These are phyloP conservation scores for Colletotrichum gloeosporioides DNA, from an alignment of 2,329 filamentous ascomycete genomes.

Conservation along the genomic window DNA sequence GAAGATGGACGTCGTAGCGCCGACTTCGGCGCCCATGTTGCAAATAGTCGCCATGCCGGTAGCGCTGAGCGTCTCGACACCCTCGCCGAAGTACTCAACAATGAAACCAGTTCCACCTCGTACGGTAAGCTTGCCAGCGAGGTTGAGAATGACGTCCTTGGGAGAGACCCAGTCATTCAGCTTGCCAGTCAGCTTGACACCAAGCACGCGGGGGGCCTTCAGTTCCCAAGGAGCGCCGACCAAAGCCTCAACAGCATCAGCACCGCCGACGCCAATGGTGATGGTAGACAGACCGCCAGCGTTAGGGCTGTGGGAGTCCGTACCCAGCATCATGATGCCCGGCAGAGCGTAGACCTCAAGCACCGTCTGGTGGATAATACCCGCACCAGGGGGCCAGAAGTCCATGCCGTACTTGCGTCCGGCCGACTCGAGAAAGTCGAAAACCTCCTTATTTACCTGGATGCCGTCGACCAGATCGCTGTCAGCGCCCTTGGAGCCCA, in stretches of 20 bases:
- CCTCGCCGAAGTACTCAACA: conserved; percentile 92
- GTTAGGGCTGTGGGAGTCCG: conserved; percentile 96
- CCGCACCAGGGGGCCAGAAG: conserved; percentile 93
- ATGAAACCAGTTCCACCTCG: conserved; percentile 93
- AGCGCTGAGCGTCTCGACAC: conserved; percentile 85
- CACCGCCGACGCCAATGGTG: conserved; percentile 95
- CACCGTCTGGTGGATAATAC: conserved; percentile 97
- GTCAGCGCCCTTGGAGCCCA: conserved; percentile 89
- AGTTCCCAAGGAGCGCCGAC: conserved; percentile 98
- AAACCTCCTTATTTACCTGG: conserved; percentile 93
- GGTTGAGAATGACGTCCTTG: conserved; percentile 92
- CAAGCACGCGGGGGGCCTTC: conserved; percentile 89
- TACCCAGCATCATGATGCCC: conserved; percentile 98
- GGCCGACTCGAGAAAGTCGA: conserved; percentile 94
- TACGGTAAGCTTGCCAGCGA: conserved; percentile 90
- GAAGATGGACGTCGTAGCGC: conserved; percentile 95
- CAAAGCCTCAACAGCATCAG: conserved; percentile 94
- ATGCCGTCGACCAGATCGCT: conserved; percentile 86
- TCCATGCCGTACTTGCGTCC: conserved; percentile 91
- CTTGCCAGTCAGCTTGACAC: conserved; percentile 82
- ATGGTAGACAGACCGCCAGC: conserved; percentile 93
- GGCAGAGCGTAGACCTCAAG: conserved; percentile 98
- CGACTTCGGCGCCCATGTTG: conserved; percentile 92
- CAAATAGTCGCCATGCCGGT: conserved; percentile 93
- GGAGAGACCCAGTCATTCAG: conserved; percentile 91